These are phyloP conservation scores for Chaetomium tenue DNA, from an alignment of 495 filamentous ascomycete genomes.

Conservation along the genomic window DNA sequence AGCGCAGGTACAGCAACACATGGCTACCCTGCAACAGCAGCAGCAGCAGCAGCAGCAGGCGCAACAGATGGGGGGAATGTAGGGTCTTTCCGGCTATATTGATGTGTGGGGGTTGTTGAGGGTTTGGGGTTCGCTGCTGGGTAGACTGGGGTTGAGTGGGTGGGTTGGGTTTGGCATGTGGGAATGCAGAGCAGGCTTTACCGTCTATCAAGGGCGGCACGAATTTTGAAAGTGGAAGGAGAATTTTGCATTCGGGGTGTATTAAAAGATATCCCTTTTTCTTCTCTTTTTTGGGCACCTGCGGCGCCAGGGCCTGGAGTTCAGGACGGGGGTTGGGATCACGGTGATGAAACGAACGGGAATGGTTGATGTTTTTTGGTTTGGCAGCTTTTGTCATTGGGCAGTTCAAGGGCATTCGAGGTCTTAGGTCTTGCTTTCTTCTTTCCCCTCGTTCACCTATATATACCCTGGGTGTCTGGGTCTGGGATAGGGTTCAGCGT, in stretches of 20 bases:
- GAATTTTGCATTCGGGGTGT: neutral
- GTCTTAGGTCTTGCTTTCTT: neutral
- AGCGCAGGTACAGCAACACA: neutral
- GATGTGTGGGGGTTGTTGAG: neutral
- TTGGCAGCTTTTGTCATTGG: neutral
- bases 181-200: too few species aligned
- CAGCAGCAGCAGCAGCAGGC: neutral
- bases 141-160: neutral
- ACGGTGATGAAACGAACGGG: neutral
- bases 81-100: neutral
- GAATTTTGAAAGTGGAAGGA: too few species aligned
- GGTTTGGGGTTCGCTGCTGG: neutral
- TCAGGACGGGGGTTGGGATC: neutral
- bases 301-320: neutral
- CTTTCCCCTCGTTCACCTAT: neutral
- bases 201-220: too few species aligned
- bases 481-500: neutral
- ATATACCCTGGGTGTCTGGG: conserved; percentile 14
- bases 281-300: neutral
- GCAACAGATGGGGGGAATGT: conserved; percentile 29
- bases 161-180: too few species aligned
- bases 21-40: neutral
- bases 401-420: too few species aligned
- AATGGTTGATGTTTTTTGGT: neutral
- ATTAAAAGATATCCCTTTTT: neutral